Conservation (phyloP, 352 stramenopile genomes). For the Pilasporangium apinafurcum region DNA sequence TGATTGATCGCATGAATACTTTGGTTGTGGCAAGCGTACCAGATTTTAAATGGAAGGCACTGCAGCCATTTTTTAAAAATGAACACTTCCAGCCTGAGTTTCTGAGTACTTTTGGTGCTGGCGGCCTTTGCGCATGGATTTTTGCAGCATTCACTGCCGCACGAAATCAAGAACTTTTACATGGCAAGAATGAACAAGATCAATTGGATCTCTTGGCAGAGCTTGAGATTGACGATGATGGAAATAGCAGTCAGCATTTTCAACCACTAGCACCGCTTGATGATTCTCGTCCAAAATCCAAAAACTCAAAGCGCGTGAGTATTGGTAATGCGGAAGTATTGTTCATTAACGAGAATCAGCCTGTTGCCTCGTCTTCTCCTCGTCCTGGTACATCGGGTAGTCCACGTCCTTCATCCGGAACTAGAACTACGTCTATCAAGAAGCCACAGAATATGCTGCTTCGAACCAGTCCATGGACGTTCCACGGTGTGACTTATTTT, state of each 20-base stretch:
- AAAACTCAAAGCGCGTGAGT: conserved; percentile 43
- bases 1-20: conserved; percentile 38
- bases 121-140: conserved; percentile 62
- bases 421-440: not conserved
- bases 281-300: conserved; percentile 9
- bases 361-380: conserved; percentile 19
- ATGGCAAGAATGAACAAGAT: conserved; percentile 33
- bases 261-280: not conserved
- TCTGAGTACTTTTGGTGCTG: conserved; percentile 41
- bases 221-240: conserved; percentile 48
- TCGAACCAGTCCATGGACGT: conserved; percentile 61
- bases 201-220: conserved; percentile 42
- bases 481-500: conserved; percentile 62
- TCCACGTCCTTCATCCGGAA: conserved; percentile 3
- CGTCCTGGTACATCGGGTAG: too few relatives aligned
- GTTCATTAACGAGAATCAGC: conserved; percentile 71
- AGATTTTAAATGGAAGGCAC: conserved; percentile 69
- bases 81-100: conserved; percentile 65
- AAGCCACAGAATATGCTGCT: conserved; percentile 26
- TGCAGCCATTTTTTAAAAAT: conserved; percentile 66
- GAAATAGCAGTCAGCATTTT: conserved; percentile 6
- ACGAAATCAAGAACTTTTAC: conserved; percentile 26
- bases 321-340: conserved; percentile 60
- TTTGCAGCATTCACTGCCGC: conserved; percentile 29
- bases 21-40: conserved; percentile 35